Percentiles rank a stretch among this genome's conserved stretches.
Conservation (phyloP, 1,284 basidiomycete species). For the Papiliotrema laurentii region DNA sequence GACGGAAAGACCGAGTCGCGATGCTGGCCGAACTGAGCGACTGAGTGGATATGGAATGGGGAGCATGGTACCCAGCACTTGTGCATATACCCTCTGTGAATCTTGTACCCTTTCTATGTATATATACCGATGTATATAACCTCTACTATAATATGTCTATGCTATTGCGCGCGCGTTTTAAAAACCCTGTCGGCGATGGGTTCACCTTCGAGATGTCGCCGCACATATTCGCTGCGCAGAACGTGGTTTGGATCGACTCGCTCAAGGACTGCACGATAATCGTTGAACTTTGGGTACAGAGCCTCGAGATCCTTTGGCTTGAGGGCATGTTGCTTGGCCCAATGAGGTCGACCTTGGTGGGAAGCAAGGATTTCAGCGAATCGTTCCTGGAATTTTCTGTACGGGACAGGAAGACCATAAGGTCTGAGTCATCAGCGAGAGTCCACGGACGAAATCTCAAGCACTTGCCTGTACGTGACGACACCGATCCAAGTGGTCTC, state of each 20-base stretch:
- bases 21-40: neutral
- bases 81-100: too few relatives aligned
- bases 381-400: constrained; percentile 69
- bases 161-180: constrained; percentile 18
- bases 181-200: constrained; percentile 36
- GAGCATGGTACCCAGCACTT: neutral
- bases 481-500: constrained; percentile 93
- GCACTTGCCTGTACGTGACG: constrained; percentile 80
- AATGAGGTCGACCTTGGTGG: constrained; percentile 85
- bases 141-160: neutral
- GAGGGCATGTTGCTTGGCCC: constrained; percentile 89
- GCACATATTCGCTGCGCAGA: constrained; percentile 58
- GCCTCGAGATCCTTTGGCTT: constrained; percentile 61
- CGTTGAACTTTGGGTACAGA: constrained; percentile 78
- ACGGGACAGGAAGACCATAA: constrained; percentile 82
- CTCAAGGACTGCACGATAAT: constrained; percentile 68
- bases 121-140: constrained; percentile 6
- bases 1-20: neutral
- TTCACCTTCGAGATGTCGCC: constrained; percentile 53
- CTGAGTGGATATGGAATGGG: neutral
- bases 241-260: constrained; percentile 74
- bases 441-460: neutral
- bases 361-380: constrained; percentile 73
- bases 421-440: constrained; percentile 64
- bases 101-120: neutral